Base-by-base conservation (phyloP, 2,329 filamentous ascomycete species). In the Ceratocystis eucalypticola region DNA sequence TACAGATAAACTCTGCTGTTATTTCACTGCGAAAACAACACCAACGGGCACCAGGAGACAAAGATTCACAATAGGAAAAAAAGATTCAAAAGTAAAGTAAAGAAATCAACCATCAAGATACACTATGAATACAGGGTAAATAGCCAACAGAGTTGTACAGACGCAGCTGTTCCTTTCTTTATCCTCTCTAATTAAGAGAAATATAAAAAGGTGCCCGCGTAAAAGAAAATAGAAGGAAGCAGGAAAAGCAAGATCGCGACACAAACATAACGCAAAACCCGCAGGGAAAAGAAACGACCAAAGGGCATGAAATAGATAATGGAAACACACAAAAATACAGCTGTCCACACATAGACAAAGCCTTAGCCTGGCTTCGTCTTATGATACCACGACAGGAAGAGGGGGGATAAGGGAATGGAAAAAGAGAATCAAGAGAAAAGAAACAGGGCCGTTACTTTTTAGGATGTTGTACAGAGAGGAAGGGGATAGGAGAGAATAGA, bases 31-130 rank as follows among this genome's bases (percentile, higher is more conserved):
- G 6, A 46, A 62, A 30, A 66, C 20, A 25, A 41, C 30, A 61
- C 30, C 50, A 28, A 65, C 15, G n/a, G 33, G 37, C 37, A 41
- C 12, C 12, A 41, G 37, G 4, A 41, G 10, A 41, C 37, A 41
- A 41, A 12, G 37, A 41, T 41, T 41, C 37, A 41, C 37, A 12
- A 1, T 12, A 41, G 1, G 37, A 41, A 4, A 41, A 37, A 15
- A 41, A 15, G 37, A 0, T 10, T 41, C 37, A 15, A 37, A 10
- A 48, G 55, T 41, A 30, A 61, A 37, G 28, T 66, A 46, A 41
- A 62, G 50, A 66, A 67, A 53, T 61, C 25, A 68, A 66, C 64
- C 62, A 50, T 66, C 64, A 66, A 66, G 50, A 65, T 66, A 66
- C 65, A 66, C 65, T 63, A 66, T 66, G 65, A 66, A 41, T 66